A percentile compares a stretch with the other conserved stretches of the same genome.
Evolutionary conservation across 768 basidiomycete species (phyloP).

Genomic region (Filobasidium floriforme): DNA sequence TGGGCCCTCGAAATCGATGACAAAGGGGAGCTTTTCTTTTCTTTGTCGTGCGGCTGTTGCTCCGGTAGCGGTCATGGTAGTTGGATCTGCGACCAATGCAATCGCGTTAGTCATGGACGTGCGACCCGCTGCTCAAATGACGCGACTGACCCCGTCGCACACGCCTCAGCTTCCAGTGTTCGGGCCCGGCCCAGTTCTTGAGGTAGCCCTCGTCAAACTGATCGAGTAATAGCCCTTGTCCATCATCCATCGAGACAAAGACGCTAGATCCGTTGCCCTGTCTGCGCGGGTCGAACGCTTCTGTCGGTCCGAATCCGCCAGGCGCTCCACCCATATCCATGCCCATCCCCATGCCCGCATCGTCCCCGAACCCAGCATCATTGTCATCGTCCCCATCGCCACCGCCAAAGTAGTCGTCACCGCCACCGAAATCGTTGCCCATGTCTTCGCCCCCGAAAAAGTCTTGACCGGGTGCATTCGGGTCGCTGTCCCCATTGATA

Average conservation of each 20-base stretch:
- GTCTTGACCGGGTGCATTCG: conserved; percentile 9
- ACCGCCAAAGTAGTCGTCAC: conserved; percentile 30
- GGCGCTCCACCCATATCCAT: conserved; percentile 32
- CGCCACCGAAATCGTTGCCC: conserved; percentile 7
- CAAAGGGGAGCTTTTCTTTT: conserved; percentile 44
- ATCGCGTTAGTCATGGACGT: too few species aligned
- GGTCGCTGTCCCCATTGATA: conserved; percentile 9
- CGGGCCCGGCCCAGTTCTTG: conserved; percentile 97
- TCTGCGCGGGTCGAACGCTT: conserved; percentile 74
- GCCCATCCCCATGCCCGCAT: conserved; percentile 20
- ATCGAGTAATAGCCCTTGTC: conserved; percentile 56
- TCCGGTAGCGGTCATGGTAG: conserved; percentile 46
- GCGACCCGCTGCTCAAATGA: too few species aligned
- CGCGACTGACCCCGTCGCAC: conserved; percentile 53
- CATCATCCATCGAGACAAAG: conserved; percentile 69
- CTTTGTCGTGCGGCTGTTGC: conserved; percentile 41
- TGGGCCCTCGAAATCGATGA: conserved; percentile 47
- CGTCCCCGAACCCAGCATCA: conserved; percentile 39
- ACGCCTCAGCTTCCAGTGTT: conserved; percentile 92
- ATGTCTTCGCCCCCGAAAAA: conserved; percentile 16
- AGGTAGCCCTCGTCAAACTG: conserved; percentile 77
- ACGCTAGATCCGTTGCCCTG: conserved; percentile 66
- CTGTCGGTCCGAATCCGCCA: conserved; percentile 45
- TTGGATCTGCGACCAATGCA: conserved; percentile 16
- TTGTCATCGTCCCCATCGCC: conserved; percentile 43